A percentile compares a stretch with the other conserved stretches of the same genome.
phyloP scores from a whole-genome alignment of 352 stramenopile species.

The Blastocystis sp. region DNA sequence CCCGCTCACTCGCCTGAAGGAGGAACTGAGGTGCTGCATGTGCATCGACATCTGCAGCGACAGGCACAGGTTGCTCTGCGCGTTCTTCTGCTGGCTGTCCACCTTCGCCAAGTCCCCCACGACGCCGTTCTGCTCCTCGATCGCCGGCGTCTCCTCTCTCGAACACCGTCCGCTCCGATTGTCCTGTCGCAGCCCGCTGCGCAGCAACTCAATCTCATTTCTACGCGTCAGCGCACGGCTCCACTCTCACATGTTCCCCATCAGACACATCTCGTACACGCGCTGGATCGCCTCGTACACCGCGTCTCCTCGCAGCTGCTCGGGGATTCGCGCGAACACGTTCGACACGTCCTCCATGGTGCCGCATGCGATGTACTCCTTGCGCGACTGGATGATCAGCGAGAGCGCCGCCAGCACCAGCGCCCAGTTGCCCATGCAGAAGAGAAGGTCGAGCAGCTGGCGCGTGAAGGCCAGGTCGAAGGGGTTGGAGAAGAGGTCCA shows the following conservation, averaged over 20 bases:
- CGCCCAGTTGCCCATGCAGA: constrained; percentile 8
- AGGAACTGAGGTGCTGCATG: neutral
- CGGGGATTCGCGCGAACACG: neutral
- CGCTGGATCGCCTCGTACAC: neutral
- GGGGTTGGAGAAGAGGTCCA: constrained; percentile 27
- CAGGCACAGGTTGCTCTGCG: neutral
- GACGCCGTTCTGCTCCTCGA: constrained; percentile 52
- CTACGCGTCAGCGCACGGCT: neutral
- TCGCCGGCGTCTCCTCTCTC: neutral
- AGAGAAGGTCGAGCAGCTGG: neutral
- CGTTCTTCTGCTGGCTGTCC: neutral
- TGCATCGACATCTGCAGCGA: constrained; percentile 21
- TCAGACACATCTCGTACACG: constrained; percentile 18
- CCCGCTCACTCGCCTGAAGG: constrained; percentile 38
- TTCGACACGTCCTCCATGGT: neutral
- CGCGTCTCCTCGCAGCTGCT: neutral
- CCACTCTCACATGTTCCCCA: neutral
- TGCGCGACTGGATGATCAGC: neutral
- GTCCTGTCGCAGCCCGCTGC: neutral
- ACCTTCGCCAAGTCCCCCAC: neutral
- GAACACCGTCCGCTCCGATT: neutral
- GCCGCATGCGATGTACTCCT: neutral
- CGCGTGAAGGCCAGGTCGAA: neutral
- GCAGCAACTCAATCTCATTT: neutral
- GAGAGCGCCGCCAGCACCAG: neutral